Conservation (phyloP, 2,329 filamentous ascomycete genomes). For the Chalaropsis thielavioides region DNA sequence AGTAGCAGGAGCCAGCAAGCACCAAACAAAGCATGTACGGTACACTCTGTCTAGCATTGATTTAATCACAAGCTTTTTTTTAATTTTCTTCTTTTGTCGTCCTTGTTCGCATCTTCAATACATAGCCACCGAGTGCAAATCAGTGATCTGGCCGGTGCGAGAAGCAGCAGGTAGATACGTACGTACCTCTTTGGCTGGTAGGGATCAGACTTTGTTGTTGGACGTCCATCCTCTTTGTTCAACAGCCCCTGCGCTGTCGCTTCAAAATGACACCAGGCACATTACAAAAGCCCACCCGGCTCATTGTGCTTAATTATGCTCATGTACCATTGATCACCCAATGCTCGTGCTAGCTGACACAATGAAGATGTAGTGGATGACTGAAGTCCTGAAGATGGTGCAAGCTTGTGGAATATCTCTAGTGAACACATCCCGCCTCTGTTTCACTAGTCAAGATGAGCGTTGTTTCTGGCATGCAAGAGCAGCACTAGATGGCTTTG, state of each 20-base stretch:
- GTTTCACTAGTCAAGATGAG: neutral
- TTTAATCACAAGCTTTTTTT: neutral
- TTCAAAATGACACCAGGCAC: neutral
- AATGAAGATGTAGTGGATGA: neutral
- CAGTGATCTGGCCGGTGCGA: neutral
- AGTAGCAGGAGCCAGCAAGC: neutral
- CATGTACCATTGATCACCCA: conserved; percentile 7
- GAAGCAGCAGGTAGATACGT: neutral
- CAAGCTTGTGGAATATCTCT: neutral
- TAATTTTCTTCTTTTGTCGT: neutral
- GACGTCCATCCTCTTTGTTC: neutral
- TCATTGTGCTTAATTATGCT: neutral
- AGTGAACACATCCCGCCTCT: neutral
- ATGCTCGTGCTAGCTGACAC: conserved; percentile 5
- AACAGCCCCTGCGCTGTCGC: neutral
- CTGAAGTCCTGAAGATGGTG: neutral
- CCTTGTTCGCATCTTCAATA: neutral
- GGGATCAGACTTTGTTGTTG: neutral
- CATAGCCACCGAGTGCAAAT: neutral
- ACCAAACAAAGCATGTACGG: no score
- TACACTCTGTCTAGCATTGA: neutral
- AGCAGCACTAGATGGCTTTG: no score
- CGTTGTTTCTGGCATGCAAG: neutral
- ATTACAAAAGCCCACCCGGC: neutral
- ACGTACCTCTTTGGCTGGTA: neutral